Evolutionary conservation across 495 filamentous ascomycete species (phyloP).

Genomic region (Aspergillus nanangensis): DNA sequence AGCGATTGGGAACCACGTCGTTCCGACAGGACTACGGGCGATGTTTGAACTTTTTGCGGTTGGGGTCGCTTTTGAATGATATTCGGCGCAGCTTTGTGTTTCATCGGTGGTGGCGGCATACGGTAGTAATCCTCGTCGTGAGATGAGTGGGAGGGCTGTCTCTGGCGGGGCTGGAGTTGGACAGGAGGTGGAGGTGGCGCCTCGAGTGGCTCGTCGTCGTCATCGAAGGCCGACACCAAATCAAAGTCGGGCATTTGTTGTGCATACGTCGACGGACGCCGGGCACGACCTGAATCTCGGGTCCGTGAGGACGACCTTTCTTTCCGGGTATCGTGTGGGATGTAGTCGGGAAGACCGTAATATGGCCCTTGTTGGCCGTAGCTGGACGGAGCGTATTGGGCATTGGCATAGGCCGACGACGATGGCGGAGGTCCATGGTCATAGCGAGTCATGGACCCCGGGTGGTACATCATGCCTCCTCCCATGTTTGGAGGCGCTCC

Average conservation of each 20-base stretch:
- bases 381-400: constrained; percentile 25
- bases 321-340: constrained; percentile 17
- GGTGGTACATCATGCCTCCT: constrained; percentile 29
- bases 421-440: constrained; percentile 36
- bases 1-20: constrained; percentile 30
- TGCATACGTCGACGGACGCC: constrained; percentile 32
- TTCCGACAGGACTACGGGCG: constrained; percentile 20
- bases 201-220: constrained; percentile 26
- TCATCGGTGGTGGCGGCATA: constrained; percentile 42
- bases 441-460: constrained; percentile 23
- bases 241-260: constrained; percentile 25
- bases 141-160: constrained; percentile 16
- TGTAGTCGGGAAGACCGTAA: constrained; percentile 10
- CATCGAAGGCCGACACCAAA: constrained; percentile 16
- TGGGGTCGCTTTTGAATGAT: constrained; percentile 34
- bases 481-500: constrained; percentile 21
- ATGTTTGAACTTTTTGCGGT: constrained; percentile 24
- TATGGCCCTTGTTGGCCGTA: constrained; percentile 20
- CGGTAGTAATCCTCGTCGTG: constrained; percentile 41
- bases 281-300: constrained; percentile 26
- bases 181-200: constrained; percentile 12
- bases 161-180: constrained; percentile 21
- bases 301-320: constrained; percentile 32
- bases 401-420: constrained; percentile 30
- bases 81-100: constrained; percentile 23